These are phyloP conservation scores for Alternaria sp. DNA, from an alignment of 2,329 filamentous ascomycete species.

Conservation along the genomic window DNA sequence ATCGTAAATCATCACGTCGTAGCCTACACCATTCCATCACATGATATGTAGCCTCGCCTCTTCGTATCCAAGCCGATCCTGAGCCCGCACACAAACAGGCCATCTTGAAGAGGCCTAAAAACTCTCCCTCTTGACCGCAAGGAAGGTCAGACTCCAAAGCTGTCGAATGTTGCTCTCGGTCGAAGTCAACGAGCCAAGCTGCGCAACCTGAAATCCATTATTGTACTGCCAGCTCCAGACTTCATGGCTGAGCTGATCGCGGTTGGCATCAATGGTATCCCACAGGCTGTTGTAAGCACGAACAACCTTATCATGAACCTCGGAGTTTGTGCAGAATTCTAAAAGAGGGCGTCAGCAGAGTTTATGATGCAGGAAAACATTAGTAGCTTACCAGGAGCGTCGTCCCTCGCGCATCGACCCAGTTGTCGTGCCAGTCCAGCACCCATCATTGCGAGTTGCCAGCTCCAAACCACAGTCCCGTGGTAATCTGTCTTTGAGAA, in stretches of 20 bases:
- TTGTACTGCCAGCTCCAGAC: conserved; percentile 70
- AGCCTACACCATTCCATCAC: background rate
- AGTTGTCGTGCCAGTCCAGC: conserved; percentile 67
- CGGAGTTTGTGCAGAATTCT: conserved; percentile 60
- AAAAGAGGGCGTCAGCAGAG: conserved; percentile 35
- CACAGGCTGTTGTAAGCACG: conserved; percentile 67
- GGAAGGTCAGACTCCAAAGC: conserved; percentile 67
- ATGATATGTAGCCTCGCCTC: background rate
- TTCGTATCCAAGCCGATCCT: background rate
- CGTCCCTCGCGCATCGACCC: conserved; percentile 55
- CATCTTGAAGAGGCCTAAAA: conserved; percentile 7
- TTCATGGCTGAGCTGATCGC: conserved; percentile 61
- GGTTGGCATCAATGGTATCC: conserved; percentile 67
- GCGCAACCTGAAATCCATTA: conserved; percentile 59
- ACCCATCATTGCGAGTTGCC: conserved; percentile 72
- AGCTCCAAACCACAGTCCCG: conserved; percentile 71
- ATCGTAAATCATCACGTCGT: background rate
- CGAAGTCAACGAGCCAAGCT: conserved; percentile 61
- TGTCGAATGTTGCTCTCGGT: conserved; percentile 64
- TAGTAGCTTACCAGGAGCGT: conserved; percentile 16
- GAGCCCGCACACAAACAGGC: rapidly evolving
- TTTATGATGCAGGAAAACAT: background rate
- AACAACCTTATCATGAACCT: conserved; percentile 56
- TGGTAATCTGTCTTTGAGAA: conserved; percentile 69
- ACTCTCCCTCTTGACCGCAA: conserved; percentile 60